Base-by-base conservation (phyloP, 768 basidiomycete genomes). In the Leccinellum luteum region DNA sequence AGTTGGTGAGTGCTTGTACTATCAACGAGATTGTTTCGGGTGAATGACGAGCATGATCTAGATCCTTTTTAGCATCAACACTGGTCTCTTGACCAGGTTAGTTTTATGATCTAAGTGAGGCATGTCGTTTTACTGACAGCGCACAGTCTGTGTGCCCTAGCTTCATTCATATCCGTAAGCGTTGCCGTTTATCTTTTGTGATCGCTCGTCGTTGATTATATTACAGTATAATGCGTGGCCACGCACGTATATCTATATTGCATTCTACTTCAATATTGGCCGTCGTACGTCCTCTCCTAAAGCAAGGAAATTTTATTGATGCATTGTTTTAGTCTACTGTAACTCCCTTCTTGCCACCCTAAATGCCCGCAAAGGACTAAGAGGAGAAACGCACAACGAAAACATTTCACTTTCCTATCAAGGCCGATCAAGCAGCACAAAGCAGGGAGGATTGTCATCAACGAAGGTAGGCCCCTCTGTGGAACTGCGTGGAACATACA, bases 331-430 rank as follows among this genome's bases (percentile, higher is more conserved):
- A 85, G 83, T 85, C 4, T 85, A 85, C 65, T 79, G 81, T 35
- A 85, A 85, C 64, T 78, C 83, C 6, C 78, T 85, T n/a, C 76
- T 85, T 13, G 82, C 83, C 1, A 84, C 83, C 0, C 75, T 85
- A 52, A 85, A 85, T 51, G 81, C 80, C 7, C 74, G 83, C 5
- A 78, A 78, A 52, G 75, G 74, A 69, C 76, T 84, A 53, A 78
- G 78, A n/a, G 48, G 52, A 3, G 55, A 57, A 1, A 41, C 43
- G n/a, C 47, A 12, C 0, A 50, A 58, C n/a, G 64, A 69, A 6
- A 56, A 60, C 1, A 52, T 62, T 44, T 54, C 62, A 1, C 51
- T 72, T 25, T 61, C 68, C 19, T 44, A 59, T 1, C 66, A 65
- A 9, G 51, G 38, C 12, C 49, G 9, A 17, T 15, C 47, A 28